Percentiles rank a stretch among this genome's conserved stretches.
phyloP scores from a whole-genome alignment of 2,329 filamentous ascomycete genomes.

The Bertia moriformis region DNA sequence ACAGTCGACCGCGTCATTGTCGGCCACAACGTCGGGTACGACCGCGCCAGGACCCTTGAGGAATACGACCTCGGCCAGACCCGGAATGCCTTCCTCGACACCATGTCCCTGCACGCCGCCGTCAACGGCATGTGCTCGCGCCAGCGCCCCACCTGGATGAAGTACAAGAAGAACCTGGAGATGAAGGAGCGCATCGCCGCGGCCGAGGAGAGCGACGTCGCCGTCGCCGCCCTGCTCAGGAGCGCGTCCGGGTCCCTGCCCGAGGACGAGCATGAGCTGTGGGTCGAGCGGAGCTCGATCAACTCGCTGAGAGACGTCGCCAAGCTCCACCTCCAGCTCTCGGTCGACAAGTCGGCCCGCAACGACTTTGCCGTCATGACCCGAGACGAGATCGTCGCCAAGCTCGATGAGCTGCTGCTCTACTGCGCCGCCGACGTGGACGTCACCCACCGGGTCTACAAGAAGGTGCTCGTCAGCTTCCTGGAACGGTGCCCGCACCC shows the following conservation, averaged over 20 bases:
- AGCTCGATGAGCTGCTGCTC: slow-evolving; percentile 70
- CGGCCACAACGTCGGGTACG: slow-evolving; percentile 92
- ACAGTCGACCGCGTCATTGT: slow-evolving; percentile 63
- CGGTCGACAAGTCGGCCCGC: slow-evolving; percentile 76
- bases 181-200: slow-evolving; percentile 64
- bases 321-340: slow-evolving; percentile 83
- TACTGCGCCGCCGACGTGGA: slow-evolving; percentile 93
- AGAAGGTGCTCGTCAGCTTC: slow-evolving; percentile 82
- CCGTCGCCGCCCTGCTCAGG: slow-evolving; percentile 58
- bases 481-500: slow-evolving; percentile 84
- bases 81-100: slow-evolving; percentile 79
- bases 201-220: slow-evolving; percentile 48
- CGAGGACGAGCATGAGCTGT: slow-evolving; percentile 85
- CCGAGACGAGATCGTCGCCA: slow-evolving; percentile 51
- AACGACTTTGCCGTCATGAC: slow-evolving; percentile 78
- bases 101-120: slow-evolving; percentile 94
- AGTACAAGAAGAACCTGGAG: slow-evolving; percentile 80
- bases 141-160: slow-evolving; percentile 94
- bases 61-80: slow-evolving; percentile 78
- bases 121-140: slow-evolving; percentile 98
- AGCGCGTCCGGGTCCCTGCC: slow-evolving; percentile 39
- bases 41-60: slow-evolving; percentile 73
- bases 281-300: slow-evolving; percentile 86
- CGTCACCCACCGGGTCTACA: slow-evolving; percentile 82
- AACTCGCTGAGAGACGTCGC: slow-evolving; percentile 93